Evolutionary conservation across 768 basidiomycete genomes (phyloP), one percentile per base, ranked within the genome.

Genomic region (Agrocybe pediades): DNA sequence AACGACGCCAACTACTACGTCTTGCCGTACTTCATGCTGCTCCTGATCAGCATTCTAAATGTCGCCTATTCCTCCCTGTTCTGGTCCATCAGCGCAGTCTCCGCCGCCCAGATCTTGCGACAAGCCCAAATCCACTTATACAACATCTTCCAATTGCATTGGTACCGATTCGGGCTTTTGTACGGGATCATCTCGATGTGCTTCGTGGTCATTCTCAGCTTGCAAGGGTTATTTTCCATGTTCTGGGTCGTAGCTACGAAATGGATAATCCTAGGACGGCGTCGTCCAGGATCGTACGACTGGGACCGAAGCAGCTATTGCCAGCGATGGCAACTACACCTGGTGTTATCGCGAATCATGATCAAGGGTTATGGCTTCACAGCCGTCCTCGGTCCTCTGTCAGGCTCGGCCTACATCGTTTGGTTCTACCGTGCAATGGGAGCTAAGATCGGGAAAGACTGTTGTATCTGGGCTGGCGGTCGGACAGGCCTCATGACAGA

Each of bases 221-320:
- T 69, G 7, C 76, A 76, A 59, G 74, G 75, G 17, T 6, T 75
- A 19, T 24, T 73, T 39, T 63, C 72, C 20, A 56, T 80, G 16
- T 20, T 68, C 0, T 76, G 75, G 75, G 74, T 74, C n/a, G 67
- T 80, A 44, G 29, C 62, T 23, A 69, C 71, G 4, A 80, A 80
- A 51, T 76, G 76, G 75, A 40, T 75, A 15, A 54, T 80, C 42
- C 73, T 80, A 40, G 75, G 77, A 17, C 67, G 65, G 19, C 65
- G 78, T 17, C 57, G 58, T 36, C 68, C 72, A 23, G 78, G 77
- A 0, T 64, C 64, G 39, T 78, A 70, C 53, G 65, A 74, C 40
- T 80, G 78, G 78, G 78, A 80, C 58, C 69, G 71, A 62, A 75
- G 72, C 65, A 72, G 69, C 46, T 80, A 80, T 57, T 77, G 76